These are phyloP conservation scores for Phytophthora multivora DNA, from an alignment of 352 stramenopile genomes.

Conservation along the genomic window DNA sequence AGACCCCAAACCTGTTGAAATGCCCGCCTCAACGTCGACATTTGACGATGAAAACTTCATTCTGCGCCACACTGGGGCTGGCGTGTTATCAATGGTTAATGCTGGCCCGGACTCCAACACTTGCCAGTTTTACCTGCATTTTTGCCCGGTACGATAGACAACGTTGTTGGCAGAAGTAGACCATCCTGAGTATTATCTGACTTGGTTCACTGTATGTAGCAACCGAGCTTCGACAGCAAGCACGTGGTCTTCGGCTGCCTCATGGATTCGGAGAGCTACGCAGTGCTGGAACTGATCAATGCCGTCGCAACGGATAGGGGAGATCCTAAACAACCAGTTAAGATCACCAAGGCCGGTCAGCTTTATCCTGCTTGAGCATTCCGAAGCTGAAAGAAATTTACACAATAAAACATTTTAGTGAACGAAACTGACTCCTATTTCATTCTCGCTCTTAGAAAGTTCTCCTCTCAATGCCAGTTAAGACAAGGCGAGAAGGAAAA, in stretches of 20 bases:
- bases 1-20: slow-evolving; percentile 11
- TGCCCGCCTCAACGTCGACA: slow-evolving; percentile 11
- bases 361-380: slow-evolving; percentile 36
- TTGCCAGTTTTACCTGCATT: slow-evolving; percentile 96
- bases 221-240: slow-evolving; percentile 69
- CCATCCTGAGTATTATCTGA: neutral
- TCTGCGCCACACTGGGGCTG: slow-evolving; percentile 84
- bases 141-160: slow-evolving; percentile 36
- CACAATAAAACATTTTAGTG: neutral
- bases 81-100: slow-evolving; percentile 96
- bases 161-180: neutral
- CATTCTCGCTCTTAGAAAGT: slow-evolving; percentile 43
- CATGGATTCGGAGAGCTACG: slow-evolving; percentile 52
- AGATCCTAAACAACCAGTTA: slow-evolving; percentile 51
- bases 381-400: no score
- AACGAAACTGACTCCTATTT: slow-evolving; percentile 38
- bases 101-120: slow-evolving; percentile 94
- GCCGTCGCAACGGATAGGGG: slow-evolving; percentile 51
- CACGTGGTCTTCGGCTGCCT: slow-evolving; percentile 85
- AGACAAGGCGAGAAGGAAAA: slow-evolving; percentile 9
- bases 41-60: slow-evolving; percentile 97
- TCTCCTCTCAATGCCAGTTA: slow-evolving; percentile 33
- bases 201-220: slow-evolving; percentile 9
- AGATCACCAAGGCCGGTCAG: slow-evolving; percentile 53
- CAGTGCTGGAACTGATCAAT: slow-evolving; percentile 53